Conservation (phyloP, 2,329 filamentous ascomycete species). For the Orbilia oligospora region DNA sequence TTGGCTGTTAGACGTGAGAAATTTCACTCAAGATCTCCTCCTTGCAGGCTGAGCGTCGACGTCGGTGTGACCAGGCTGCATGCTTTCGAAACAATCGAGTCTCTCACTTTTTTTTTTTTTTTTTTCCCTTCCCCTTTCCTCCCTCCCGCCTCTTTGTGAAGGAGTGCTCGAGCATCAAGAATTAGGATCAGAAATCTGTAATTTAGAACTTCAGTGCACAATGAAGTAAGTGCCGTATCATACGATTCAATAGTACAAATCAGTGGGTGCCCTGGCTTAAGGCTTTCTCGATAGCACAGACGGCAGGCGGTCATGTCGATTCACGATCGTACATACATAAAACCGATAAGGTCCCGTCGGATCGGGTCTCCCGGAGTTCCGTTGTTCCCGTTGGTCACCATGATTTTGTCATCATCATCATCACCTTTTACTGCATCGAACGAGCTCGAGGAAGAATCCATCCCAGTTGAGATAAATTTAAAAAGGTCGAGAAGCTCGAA, state of each 20-base stretch:
- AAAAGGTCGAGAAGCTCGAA: constrained; percentile 25
- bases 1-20: constrained; percentile 24
- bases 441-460: constrained; percentile 30
- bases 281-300: constrained; percentile 15
- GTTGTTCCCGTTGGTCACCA: constrained; percentile 10
- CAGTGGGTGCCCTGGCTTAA: neutral
- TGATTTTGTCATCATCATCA: constrained; percentile 25
- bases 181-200: constrained; percentile 5
- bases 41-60: constrained; percentile 31
- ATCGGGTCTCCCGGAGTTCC: constrained; percentile 39
- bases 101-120: neutral
- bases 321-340: constrained; percentile 19
- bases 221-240: neutral
- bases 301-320: neutral
- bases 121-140: no score
- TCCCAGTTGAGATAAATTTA: constrained; percentile 56
- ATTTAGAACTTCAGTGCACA: neutral
- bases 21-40: constrained; percentile 48
- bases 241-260: neutral
- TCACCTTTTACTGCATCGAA: constrained; percentile 15
- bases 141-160: no score
- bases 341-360: constrained; percentile 19
- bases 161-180: neutral
- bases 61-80: constrained; percentile 50
- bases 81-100: constrained; percentile 26